A percentile compares a stretch with the other conserved stretches of the same genome.
phyloP scores from a whole-genome alignment of 2,329 filamentous ascomycete genomes.

The Arthrobotrys megalospora region DNA sequence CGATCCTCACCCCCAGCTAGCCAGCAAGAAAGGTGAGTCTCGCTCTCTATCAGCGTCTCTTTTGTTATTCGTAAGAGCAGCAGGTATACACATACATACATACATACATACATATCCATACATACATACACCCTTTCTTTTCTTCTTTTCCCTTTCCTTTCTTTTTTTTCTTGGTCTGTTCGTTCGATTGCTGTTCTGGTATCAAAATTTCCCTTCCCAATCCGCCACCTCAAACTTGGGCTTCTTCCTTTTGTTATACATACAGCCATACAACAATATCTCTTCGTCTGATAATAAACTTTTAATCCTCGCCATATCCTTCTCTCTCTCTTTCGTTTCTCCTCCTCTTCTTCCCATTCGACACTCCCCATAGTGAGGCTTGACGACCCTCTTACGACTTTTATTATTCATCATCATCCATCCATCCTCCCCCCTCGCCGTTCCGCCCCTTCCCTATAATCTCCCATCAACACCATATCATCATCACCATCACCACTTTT shows the following conservation, averaged over 20 bases:
- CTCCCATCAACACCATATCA: constrained; percentile 31
- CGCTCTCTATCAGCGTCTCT: constrained; percentile 48
- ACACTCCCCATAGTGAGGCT: constrained; percentile 53
- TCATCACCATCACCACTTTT: constrained; percentile 21
- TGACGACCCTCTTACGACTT: constrained; percentile 61
- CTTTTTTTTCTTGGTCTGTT: constrained; percentile 23
- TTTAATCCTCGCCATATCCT: constrained; percentile 58
- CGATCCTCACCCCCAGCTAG: constrained; percentile 47
- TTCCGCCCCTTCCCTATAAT: constrained; percentile 33
- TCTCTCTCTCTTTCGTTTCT: constrained; percentile 14
- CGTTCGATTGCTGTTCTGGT: constrained; percentile 42
- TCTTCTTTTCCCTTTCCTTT: constrained; percentile 17
- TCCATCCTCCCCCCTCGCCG: constrained; percentile 14
- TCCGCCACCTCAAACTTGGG: constrained; percentile 53
- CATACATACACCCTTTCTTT: constrained; percentile 8
- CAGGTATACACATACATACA: constrained; percentile 10
- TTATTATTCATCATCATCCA: constrained; percentile 23
- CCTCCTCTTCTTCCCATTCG: constrained; percentile 50
- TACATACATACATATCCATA: constrained; percentile 5
- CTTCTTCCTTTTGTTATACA: constrained; percentile 32
- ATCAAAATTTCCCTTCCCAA: constrained; percentile 61
- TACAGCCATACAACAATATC: constrained; percentile 25
- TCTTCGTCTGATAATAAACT: constrained; percentile 61
- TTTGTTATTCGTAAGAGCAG: constrained; percentile 59
- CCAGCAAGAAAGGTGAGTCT: constrained; percentile 57